Evolutionary conservation across 169 alveolate genomes (phyloP), one percentile per base, ranked within the genome.

Genomic region (Plasmodium gaboni): DNA sequence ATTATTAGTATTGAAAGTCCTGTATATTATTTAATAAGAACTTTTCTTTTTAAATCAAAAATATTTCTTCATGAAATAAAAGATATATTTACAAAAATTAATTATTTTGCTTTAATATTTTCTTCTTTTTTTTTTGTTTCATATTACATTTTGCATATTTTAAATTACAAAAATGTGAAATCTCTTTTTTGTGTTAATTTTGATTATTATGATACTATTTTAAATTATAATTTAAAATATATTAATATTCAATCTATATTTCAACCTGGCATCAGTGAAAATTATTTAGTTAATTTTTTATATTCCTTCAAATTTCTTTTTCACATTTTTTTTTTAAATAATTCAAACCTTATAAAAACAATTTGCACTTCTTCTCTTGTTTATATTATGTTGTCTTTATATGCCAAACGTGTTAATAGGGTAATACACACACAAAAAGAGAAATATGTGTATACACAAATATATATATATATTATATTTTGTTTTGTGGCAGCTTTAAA

Each of bases 101-200:
- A 80, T 60, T 67, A 67, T 17, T 80, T 67, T 80, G 83, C 90
- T 57, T 60, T 80, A 67, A 67, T 10, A 42, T 67, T 80, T 80
- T 80, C 80, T 6, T 80, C 90, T 19, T 80, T 80, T 26, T 80
- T 80, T 80, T 67, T 80, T 67, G 46, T 80, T 55, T 65, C 90
- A 2, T 67, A 80, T 67, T 61, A 80, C 61, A 59, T 80, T 67
- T 55, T 61, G 46, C 28, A 80, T 15, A 50, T 65, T 51, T 80
- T 80, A 55, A 80, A 61, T 44, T 61, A 80, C 57, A 60, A 80
- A 50, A 67, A 51, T 13, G 55, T 80, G 8, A 65, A 60, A 71
- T 13, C 72, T 6, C 46, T 80, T 67, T 80, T 80, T 44, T 80
- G 57, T 80, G 90, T 80, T 61, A 80, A 67, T 70, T 80, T 67